phyloP scores from a whole-genome alignment of 139 green algal genomes.

The Nannochloris sp. region DNA sequence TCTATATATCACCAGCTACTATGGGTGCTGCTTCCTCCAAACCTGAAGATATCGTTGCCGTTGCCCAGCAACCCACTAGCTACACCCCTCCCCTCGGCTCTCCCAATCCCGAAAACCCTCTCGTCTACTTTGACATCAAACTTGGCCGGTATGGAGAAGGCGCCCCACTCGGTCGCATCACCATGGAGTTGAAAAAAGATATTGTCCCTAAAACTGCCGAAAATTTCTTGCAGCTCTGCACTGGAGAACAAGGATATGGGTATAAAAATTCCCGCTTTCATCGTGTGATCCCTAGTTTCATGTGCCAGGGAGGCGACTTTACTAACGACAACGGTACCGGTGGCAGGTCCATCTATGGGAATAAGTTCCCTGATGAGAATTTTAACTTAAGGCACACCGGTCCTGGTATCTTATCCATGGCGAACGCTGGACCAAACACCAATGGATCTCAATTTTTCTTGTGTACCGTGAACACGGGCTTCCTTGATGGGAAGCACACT shows the following conservation, averaged over 20 bases:
- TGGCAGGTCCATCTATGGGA: conserved; percentile 78
- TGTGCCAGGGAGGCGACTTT: conserved; percentile 85
- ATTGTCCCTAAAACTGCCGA: conserved; percentile 82
- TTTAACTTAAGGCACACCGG: conserved; percentile 77
- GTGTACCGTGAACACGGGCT: conserved; percentile 32
- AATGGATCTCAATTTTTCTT: conserved; percentile 82
- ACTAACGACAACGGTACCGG: conserved; percentile 65
- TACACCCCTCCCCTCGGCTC: conserved; percentile 51
- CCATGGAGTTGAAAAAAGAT: conserved; percentile 71
- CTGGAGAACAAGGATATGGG: conserved; percentile 4
- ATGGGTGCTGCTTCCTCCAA: conserved; percentile 31
- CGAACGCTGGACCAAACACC: conserved; percentile 77
- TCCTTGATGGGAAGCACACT: conserved; percentile 59
- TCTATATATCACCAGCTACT: no score
- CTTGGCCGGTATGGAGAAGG: conserved; percentile 68
- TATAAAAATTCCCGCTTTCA: conserved; percentile 57
- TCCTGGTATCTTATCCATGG: conserved; percentile 60
- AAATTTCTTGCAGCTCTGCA: conserved; percentile 81
- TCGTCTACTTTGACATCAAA: conserved; percentile 87
- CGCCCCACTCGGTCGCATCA: conserved; percentile 64
- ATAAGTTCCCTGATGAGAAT: conserved; percentile 74
- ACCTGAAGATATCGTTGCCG: conserved; percentile 30
- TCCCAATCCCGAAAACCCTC: conserved; percentile 64
- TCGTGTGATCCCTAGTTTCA: conserved; percentile 80
- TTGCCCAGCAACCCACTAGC: conserved; percentile 18